Base-by-base conservation (phyloP, 192 early-diverging fungal genomes). In the Cladochytrium replicatum region DNA sequence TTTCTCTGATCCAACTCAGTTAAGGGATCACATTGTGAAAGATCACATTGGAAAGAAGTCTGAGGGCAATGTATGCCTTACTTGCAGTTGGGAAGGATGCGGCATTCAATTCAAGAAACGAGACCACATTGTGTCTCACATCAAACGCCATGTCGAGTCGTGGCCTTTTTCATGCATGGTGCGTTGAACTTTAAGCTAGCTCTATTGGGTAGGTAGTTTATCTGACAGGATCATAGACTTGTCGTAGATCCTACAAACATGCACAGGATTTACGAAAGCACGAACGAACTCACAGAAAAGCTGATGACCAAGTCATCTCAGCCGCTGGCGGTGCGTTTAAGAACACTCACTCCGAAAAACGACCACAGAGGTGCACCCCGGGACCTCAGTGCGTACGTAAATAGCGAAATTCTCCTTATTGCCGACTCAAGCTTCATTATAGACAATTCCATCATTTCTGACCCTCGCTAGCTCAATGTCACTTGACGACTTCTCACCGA, bases 241-340 rank as follows among this genome's bases (percentile, higher is more conserved):
- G 90, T 65, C 58, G 67, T 26, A 88, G 91, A 57, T 59, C 82
- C 4, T 95, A 93, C 67, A 95, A 95, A 68, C 76, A 89, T n/a
- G 88, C 87, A 8, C 92, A 95, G 72, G 92, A 95, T 61, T 63
- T 95, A 59, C 89, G 87, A 63, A 95, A 95, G 61, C 92, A 95
- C 64, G 86, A 88, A 63, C 82, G 76, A 61, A 90, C 76, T 9
- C 90, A 93, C 57, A 57, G 70, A 24, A 63, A 81, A 44, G 41
- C 21, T 2, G 42, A 29, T n/a, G n/a, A n/a, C n/a, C n/a, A n/a
- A n/a, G n/a, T n/a, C n/a, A n/a, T n/a, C n/a, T n/a, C n/a, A n/a
- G n/a, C n/a, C n/a, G n/a, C 13, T 13, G 13, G 34, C 17, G 34
- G 13, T 37, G 34, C 34, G 13, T 37, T 13, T 37, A 17, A 37